A percentile compares a stretch with the other conserved stretches of the same genome.
These are phyloP conservation scores for Combretum micranthum DNA, from an alignment of 345 rosid genomes.

Conservation along the genomic window DNA sequence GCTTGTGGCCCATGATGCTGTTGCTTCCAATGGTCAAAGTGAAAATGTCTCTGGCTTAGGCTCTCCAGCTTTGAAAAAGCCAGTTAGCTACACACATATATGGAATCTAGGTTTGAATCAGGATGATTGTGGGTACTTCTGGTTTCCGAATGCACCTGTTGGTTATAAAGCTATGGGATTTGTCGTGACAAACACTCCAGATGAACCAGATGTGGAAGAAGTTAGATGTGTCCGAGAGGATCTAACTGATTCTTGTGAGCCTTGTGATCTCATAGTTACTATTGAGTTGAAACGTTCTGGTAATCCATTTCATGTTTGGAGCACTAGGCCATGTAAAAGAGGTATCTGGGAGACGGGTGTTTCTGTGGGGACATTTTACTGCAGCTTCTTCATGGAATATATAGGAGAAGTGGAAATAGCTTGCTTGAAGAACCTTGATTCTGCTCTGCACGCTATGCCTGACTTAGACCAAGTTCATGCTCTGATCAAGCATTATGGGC, in stretches of 20 bases:
- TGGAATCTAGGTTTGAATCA: constrained; percentile 39
- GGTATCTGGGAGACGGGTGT: constrained; percentile 68
- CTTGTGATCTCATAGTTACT: constrained; percentile 41
- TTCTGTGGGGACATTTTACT: constrained; percentile 77
- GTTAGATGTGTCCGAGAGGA: constrained; percentile 75
- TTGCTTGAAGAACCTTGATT: constrained; percentile 73
- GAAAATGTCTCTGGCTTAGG: background rate
- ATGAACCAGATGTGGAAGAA: constrained; percentile 53
- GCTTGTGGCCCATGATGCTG: constrained; percentile 47
- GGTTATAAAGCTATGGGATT: constrained; percentile 88
- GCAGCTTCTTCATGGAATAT: constrained; percentile 32
- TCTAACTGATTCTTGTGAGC: constrained; percentile 71
- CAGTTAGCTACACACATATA: constrained; percentile 46
- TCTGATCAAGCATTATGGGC: constrained; percentile 65
- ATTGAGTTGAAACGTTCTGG: constrained; percentile 24
- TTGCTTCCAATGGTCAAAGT: constrained; percentile 11
- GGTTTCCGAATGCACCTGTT: constrained; percentile 72
- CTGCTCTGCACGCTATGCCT: constrained; percentile 60
- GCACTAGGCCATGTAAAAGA: constrained; percentile 53
- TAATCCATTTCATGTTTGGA: constrained; percentile 55
- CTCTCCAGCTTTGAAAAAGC: constrained; percentile 45
- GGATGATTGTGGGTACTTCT: constrained; percentile 50
- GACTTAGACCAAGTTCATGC: constrained; percentile 70
- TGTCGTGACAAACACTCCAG: constrained; percentile 40
- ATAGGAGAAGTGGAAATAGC: constrained; percentile 40